Conservation (phyloP, 1,139 yeast genomes). For the Taphrina confusa region DNA sequence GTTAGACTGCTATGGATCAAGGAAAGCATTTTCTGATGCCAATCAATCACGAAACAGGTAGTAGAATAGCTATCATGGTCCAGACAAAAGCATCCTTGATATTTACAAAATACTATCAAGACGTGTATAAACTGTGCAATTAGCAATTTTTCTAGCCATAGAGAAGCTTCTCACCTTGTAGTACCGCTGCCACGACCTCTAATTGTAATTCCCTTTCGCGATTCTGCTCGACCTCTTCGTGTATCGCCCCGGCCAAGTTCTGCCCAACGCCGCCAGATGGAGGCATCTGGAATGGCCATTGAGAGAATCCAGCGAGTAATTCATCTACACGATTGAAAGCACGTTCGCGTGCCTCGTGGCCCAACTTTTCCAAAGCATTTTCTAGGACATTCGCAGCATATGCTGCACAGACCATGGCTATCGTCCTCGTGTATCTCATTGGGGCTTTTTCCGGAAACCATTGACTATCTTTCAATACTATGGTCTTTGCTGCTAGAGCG, state of each 20-base stretch:
- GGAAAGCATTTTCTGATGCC: too few species aligned
- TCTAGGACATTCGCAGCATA: conserved; percentile 96
- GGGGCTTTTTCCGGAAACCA: conserved; percentile 71
- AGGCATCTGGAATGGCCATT: conserved; percentile 74
- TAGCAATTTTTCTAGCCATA: not conserved
- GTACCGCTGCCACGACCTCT: conserved; percentile 88
- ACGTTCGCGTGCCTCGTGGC: conserved; percentile 86
- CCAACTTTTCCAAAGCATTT: conserved; percentile 74
- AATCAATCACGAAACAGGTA: not conserved
- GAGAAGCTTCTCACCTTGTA: conserved; percentile 25
- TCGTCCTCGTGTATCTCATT: conserved; percentile 71
- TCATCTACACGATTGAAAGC: conserved; percentile 95
- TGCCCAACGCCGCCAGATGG: conserved; percentile 67
- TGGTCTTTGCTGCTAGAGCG: conserved; percentile 69
- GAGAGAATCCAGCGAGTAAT: conserved; percentile 74
- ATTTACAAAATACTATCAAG: conserved; percentile 52
- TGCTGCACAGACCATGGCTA: conserved; percentile 82
- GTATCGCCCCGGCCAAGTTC: conserved; percentile 69
- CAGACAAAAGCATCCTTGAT: not conserved
- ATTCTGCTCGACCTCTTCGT: conserved; percentile 60
- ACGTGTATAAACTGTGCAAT: conserved; percentile 50
- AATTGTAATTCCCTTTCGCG: conserved; percentile 68
- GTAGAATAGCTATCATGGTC: not conserved
- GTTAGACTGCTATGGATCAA: too few species aligned
- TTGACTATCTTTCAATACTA: conserved; percentile 51